A percentile compares a stretch with the other conserved stretches of the same genome.
These are phyloP conservation scores for Blastocladiella britannica DNA, from an alignment of 192 early-diverging fungal genomes.

Conservation along the genomic window DNA sequence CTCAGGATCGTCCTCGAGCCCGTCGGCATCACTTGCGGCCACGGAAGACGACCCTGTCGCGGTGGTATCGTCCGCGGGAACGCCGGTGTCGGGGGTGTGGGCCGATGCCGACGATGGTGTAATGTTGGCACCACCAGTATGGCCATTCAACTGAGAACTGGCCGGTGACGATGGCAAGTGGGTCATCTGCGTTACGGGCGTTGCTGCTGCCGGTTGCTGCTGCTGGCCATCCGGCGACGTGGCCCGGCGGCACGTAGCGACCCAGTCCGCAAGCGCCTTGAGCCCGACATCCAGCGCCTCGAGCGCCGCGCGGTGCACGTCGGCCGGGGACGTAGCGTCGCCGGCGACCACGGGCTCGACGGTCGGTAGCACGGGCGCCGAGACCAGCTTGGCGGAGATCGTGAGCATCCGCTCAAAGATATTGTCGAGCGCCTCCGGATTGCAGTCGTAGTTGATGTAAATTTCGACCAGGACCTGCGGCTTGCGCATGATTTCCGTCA, in stretches of 20 bases:
- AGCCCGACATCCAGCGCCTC: neutral
- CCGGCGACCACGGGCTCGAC: neutral
- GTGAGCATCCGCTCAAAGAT: slow-evolving; percentile 76
- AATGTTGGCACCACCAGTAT: neutral
- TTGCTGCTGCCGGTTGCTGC: too few relatives aligned
- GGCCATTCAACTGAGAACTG: too few relatives aligned
- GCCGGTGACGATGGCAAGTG: too few relatives aligned
- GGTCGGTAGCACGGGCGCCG: neutral
- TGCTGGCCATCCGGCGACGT: neutral
- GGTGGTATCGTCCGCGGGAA: too few relatives aligned
- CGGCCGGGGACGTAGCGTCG: too few relatives aligned
- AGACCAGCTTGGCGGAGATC: slow-evolving; percentile 28
- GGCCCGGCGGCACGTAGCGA: neutral
- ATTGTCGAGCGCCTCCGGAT: slow-evolving; percentile 57
- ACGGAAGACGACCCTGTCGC: slow-evolving; percentile 3
- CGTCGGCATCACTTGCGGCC: too few relatives aligned
- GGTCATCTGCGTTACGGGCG: neutral
- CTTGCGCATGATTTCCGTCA: slow-evolving; percentile 44
- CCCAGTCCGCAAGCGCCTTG: neutral
- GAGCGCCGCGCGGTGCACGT: neutral
- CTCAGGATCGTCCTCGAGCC: slow-evolving; percentile 81
- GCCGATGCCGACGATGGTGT: too few relatives aligned
- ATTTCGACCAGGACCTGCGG: slow-evolving; percentile 70
- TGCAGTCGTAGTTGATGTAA: slow-evolving; percentile 89
- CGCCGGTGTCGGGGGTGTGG: too few relatives aligned